These are phyloP conservation scores for Talaromyces pinophilus DNA, from an alignment of 2,329 filamentous ascomycete species.

Conservation along the genomic window DNA sequence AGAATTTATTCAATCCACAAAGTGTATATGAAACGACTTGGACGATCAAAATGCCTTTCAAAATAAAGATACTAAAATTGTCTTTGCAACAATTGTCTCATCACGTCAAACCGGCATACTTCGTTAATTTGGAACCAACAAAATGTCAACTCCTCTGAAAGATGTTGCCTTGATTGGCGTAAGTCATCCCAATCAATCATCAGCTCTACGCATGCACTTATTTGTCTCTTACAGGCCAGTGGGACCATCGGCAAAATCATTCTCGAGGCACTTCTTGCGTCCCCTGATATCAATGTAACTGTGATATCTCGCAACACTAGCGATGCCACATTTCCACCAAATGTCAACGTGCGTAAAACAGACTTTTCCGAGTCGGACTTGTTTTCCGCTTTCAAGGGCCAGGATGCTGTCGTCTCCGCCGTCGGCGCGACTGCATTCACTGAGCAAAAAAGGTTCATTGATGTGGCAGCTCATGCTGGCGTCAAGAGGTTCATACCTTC, in stretches of 20 bases:
- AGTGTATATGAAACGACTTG: neutral
- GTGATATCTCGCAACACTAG: conserved; percentile 32
- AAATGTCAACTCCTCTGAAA: neutral
- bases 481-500: conserved; percentile 21
- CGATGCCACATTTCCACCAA: conserved; percentile 26
- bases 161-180: neutral
- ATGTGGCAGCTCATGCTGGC: conserved; percentile 12
- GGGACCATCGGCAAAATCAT: conserved; percentile 31
- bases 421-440: neutral
- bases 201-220: neutral
- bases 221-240: conserved; percentile 26
- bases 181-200: neutral
- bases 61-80: neutral
- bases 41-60: neutral
- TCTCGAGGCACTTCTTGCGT: conserved; percentile 24
- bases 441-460: conserved; percentile 14
- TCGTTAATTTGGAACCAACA: neutral
- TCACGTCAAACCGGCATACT: neutral
- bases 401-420: conserved; percentile 27
- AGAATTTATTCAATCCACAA: neutral
- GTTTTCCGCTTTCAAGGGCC: conserved; percentile 29
- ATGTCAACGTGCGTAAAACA: conserved; percentile 27
- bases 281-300: conserved; percentile 28
- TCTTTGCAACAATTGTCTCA: neutral
- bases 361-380: conserved; percentile 32